A percentile compares a stretch with the other conserved stretches of the same genome.
These are phyloP conservation scores for Rhodamnia argentea DNA, from an alignment of 345 rosid species.

Conservation along the genomic window DNA sequence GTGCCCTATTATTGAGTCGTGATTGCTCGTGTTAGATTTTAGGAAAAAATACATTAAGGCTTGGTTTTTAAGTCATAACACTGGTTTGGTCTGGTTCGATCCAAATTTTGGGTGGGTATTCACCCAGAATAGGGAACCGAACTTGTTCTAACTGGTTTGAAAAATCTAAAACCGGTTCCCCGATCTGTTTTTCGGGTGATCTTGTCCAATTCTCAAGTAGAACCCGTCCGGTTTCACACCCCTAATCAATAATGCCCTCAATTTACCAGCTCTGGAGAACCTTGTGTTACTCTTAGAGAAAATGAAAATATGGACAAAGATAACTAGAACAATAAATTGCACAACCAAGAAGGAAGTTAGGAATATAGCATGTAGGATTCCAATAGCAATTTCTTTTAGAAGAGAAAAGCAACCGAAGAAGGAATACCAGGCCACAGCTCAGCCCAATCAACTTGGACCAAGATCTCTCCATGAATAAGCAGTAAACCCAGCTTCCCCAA, in stretches of 20 bases:
- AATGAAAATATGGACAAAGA: background rate
- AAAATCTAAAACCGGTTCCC: too few relatives aligned
- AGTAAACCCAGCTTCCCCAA: background rate
- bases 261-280: background rate
- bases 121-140: fast-evolving
- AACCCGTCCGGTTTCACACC: too few relatives aligned
- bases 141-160: too few relatives aligned
- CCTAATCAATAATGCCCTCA: background rate
- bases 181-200: too few relatives aligned
- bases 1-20: too few relatives aligned
- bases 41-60: too few relatives aligned
- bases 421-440: background rate
- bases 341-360: background rate
- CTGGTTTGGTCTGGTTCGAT: too few relatives aligned
- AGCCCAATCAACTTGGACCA: background rate
- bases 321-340: background rate
- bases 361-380: background rate
- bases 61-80: too few relatives aligned
- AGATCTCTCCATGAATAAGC: background rate
- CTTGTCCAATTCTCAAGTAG: too few relatives aligned
- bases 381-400: background rate
- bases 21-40: too few relatives aligned
- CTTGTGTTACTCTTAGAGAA: background rate
- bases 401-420: background rate
- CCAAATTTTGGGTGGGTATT: too few relatives aligned